Percentiles rank a stretch among this genome's conserved stretches.
phyloP scores from a whole-genome alignment of 352 stramenopile species.

The Blastocystis sp. region DNA sequence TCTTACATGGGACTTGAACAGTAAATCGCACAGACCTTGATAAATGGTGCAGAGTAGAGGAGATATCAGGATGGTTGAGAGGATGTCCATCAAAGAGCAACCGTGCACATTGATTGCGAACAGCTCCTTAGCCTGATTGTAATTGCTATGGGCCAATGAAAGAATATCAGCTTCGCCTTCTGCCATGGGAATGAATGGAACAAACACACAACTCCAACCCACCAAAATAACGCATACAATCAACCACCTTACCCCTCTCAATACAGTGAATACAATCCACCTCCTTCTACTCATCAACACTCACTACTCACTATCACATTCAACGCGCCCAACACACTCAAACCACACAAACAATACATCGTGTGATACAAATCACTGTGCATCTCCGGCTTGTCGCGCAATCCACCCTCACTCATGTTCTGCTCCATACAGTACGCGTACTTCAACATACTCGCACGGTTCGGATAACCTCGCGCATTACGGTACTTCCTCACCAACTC shows the following conservation, averaged over 20 bases:
- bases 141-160: background rate
- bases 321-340: conserved; percentile 75
- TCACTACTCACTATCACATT: background rate
- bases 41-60: conserved; percentile 12
- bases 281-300: conserved; percentile 26
- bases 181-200: background rate
- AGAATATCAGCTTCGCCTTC: conserved; percentile 1
- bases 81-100: conserved; percentile 33
- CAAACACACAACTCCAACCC: background rate
- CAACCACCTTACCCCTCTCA: background rate
- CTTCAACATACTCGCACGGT: conserved; percentile 79
- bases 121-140: conserved; percentile 41
- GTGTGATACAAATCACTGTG: conserved; percentile 95
- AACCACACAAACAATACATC: conserved; percentile 93
- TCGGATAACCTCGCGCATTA: conserved; percentile 69
- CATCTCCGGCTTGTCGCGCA: conserved; percentile 77
- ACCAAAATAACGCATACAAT: conserved; percentile 47
- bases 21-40: conserved; percentile 9
- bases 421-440: conserved; percentile 75
- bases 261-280: conserved; percentile 7
- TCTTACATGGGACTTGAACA: background rate
- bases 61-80: conserved; percentile 27
- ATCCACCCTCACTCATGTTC: conserved; percentile 71
- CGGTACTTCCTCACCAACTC: conserved; percentile 76
- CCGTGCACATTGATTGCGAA: conserved; percentile 35